phyloP scores from a whole-genome alignment of 2,329 filamentous ascomycete genomes.

The Mycosphaerella sp. region DNA sequence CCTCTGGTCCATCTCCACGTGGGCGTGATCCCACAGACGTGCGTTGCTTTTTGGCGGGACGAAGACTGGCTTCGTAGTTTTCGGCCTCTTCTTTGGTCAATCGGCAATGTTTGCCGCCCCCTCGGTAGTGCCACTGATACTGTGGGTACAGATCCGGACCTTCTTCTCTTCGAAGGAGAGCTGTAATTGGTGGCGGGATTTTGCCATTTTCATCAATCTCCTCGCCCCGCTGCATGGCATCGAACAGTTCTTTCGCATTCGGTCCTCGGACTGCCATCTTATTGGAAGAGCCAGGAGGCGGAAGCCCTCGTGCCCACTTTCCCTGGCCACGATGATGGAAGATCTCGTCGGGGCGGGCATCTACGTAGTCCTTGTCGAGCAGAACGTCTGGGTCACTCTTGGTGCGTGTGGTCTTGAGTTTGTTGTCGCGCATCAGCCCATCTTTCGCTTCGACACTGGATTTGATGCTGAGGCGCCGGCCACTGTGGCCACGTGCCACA shows the following conservation, averaged over 20 bases:
- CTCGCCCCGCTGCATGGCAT: conserved; percentile 14
- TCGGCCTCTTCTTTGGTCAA: conserved; percentile 25
- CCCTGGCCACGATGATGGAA: conserved; percentile 27
- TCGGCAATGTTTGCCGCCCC: conserved; percentile 31
- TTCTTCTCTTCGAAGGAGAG: conserved; percentile 27
- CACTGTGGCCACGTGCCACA: conserved; percentile 11
- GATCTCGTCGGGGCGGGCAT: conserved; percentile 24
- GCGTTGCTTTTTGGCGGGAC: conserved; percentile 12
- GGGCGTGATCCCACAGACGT: conserved; percentile 4
- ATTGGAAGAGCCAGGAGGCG: conserved; percentile 23
- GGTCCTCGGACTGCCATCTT: conserved; percentile 30
- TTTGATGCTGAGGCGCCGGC: conserved; percentile 16
- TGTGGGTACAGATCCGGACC: conserved; percentile 30
- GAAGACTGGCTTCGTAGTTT: conserved; percentile 4
- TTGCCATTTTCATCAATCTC: conserved; percentile 17
- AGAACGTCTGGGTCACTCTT: conserved; percentile 15
- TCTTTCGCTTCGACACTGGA: conserved; percentile 5
- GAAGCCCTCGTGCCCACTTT: conserved; percentile 24
- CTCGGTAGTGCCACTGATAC: conserved; percentile 30
- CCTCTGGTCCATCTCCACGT: conserved; percentile 18
- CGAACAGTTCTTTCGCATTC: conserved; percentile 11
- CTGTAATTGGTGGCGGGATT: conserved; percentile 19
- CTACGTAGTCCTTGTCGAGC: conserved; percentile 23
- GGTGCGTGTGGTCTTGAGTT: conserved; percentile 9
- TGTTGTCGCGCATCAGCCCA: conserved; percentile 2